Base-by-base conservation (phyloP, 176 grass and related monocot genomes). In the Dactylis glomerata region DNA sequence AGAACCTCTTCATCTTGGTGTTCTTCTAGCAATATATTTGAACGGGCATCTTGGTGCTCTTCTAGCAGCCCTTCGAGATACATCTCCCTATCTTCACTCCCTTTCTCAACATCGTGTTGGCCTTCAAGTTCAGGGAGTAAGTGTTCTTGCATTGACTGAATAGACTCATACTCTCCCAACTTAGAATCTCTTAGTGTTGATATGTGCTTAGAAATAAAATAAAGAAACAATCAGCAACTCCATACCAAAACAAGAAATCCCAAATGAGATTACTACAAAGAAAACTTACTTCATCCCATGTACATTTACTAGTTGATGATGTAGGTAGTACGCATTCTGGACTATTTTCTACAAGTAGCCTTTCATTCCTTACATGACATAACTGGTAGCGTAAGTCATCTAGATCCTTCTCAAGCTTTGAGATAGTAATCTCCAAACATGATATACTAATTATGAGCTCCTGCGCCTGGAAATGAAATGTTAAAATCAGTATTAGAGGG, bases 401-500 rank as follows among this genome's bases (percentile, higher is more conserved):
- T 49, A 99, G 71, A 77, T 99, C 96, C 41, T 82, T 81, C 62
- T 99, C 96, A 72, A 99, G 93, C 64, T 96, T 93, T 83, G 91
- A 91, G 63, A 99, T 59, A 81, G 91, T 82, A 34, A 63, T 88
- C 83, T 99, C 96, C 90, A 99, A 82, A 73, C 86, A 87, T n/a
- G 91, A 71, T 71, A 99, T 89, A 76, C 82, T 94, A 69, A 81
- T 81, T 79, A 99, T 83, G 86, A 99, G 93, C 50, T 99, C 89
- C 40, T 92, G 93, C 1, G 86, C 85, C 96, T 99, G 81, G 51
- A 89, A 50, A 69, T 42, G 28, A 74, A 13, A 62, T 62, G 68
- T 34, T 67, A 38, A 66, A 72, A 61, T 42, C 20, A 28, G 58
- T 82, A 68, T 86, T 61, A 46, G 17, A 79, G 17, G 46, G 26